Conservation (phyloP, 495 filamentous ascomycete species). For the Penicillium silybi region DNA sequence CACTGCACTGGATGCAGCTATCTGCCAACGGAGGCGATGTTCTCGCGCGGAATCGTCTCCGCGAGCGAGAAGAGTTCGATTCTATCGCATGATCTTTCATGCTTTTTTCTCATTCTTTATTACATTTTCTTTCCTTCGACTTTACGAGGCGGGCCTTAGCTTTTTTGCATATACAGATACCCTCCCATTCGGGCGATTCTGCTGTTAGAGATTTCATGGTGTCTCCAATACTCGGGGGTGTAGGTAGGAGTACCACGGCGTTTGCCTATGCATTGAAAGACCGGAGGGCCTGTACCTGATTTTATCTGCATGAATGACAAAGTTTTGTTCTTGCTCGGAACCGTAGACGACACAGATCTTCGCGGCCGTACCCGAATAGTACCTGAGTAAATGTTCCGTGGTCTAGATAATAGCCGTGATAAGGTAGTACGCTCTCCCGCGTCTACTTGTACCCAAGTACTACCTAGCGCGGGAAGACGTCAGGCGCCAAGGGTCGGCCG, state of each 20-base stretch:
- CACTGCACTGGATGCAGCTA: conserved; percentile 97
- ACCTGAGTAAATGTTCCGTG: not conserved
- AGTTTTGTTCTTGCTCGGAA: not conserved
- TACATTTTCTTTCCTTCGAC: conserved; percentile 11
- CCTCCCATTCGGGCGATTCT: conserved; percentile 22
- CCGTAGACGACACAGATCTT: not conserved
- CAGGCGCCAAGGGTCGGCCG: conserved; percentile 18
- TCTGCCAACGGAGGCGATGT: conserved; percentile 83
- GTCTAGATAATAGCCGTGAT: not conserved
- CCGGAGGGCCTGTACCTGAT: not conserved
- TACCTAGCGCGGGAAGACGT: too few species aligned
- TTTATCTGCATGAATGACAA: not conserved
- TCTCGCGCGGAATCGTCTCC: conserved; percentile 78
- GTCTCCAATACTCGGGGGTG: not conserved
- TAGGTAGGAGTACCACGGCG: conserved; percentile 10
- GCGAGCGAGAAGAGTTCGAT: conserved; percentile 63
- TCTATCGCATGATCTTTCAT: conserved; percentile 38
- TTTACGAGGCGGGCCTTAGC: conserved; percentile 19
- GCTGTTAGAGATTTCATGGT: conserved; percentile 20
- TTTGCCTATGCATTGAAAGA: conserved; percentile 18
- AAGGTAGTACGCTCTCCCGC: not conserved
- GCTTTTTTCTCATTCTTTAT: conserved; percentile 6
- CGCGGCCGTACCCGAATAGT: not conserved
- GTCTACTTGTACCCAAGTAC: not conserved
- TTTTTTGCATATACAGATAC: conserved; percentile 32